Evolutionary conservation across 441 rosid species (phyloP).

Genomic region (Erysimum cheiri): DNA sequence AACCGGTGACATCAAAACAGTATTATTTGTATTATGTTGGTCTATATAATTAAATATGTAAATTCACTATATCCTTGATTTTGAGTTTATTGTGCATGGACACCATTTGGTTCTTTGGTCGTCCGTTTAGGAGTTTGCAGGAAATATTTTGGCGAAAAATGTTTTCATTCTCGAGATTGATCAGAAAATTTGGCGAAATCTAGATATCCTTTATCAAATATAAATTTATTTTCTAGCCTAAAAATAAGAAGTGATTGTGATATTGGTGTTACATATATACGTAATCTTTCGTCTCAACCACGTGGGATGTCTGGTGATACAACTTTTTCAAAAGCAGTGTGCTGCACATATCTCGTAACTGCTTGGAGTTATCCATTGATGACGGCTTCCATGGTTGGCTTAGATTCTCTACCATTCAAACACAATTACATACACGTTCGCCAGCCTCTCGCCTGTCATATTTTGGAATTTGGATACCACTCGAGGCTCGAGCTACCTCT

Average conservation of each 20-base stretch:
- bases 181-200: background rate
- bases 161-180: background rate
- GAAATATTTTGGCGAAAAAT: background rate
- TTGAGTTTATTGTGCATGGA: background rate
- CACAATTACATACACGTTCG: background rate
- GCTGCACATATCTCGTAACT: slow-evolving; percentile 5
- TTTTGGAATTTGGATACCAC: background rate
- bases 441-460: background rate
- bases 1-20: background rate
- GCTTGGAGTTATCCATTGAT: background rate
- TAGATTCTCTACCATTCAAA: slow-evolving; percentile 2
- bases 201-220: background rate
- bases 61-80: background rate
- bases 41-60: background rate
- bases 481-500: slow-evolving; percentile 6
- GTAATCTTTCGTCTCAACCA: slow-evolving; percentile 11
- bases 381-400: background rate
- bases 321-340: slow-evolving; percentile 10
- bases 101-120: background rate
- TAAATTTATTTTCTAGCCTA: background rate
- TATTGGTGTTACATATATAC: background rate
- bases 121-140: background rate
- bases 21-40: background rate
- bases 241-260: background rate
- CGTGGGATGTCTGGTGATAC: slow-evolving; percentile 24